Conservation (phyloP, 768 basidiomycete genomes). For the Russula olivacea region DNA sequence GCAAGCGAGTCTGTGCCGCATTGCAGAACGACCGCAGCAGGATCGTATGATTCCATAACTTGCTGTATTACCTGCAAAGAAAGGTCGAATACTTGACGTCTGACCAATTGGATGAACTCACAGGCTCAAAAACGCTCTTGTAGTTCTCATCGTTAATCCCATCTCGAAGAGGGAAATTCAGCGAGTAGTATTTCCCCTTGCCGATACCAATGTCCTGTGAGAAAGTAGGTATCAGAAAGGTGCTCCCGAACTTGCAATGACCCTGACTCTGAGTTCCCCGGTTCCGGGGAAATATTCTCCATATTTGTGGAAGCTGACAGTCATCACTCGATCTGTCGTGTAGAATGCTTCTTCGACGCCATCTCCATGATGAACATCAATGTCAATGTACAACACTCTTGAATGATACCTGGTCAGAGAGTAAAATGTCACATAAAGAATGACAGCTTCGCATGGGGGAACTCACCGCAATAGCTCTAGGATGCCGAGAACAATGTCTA, state of each 20-base stretch:
- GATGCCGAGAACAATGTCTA: conserved; percentile 96
- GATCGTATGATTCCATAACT: conserved; percentile 93
- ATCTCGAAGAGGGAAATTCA: conserved; percentile 93
- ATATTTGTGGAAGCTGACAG: conserved; percentile 96
- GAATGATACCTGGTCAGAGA: conserved; percentile 67
- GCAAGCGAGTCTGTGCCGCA: conserved; percentile 97
- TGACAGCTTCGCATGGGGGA: too few species aligned
- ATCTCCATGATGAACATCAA: conserved; percentile 98
- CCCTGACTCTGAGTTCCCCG: conserved; percentile 81
- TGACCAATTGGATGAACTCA: conserved; percentile 35
- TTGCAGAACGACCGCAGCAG: conserved; percentile 92
- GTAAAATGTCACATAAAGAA: not conserved
- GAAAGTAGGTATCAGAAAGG: not conserved
- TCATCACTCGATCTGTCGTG: conserved; percentile 98
- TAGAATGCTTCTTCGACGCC: conserved; percentile 99
- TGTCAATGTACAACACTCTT: conserved; percentile 95
- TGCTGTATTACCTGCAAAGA: conserved; percentile 74
- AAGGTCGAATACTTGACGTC: not conserved
- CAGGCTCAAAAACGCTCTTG: conserved; percentile 91
- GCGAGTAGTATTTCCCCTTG: conserved; percentile 89
- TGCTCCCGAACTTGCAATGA: not conserved
- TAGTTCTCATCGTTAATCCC: conserved; percentile 95
- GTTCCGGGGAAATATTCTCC: conserved; percentile 99
- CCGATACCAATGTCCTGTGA: conserved; percentile 82
- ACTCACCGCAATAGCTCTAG: conserved; percentile 81